Evolutionary conservation across 2,329 filamentous ascomycete genomes (phyloP), one percentile per base, ranked within the genome.

Genomic region (Aureobasidium melanogenum): DNA sequence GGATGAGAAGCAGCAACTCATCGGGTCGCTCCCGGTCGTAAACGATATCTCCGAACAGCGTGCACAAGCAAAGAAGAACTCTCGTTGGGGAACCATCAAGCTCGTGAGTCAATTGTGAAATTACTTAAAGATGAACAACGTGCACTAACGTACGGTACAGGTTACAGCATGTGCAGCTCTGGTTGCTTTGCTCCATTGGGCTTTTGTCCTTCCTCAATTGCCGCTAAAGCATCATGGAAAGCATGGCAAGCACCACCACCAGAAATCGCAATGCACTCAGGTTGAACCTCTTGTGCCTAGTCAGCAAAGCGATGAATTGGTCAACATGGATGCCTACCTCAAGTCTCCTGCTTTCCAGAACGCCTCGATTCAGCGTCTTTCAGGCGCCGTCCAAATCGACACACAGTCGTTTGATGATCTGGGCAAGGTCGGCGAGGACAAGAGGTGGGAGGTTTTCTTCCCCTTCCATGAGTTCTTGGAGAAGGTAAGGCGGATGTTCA

Each of bases 381-480:
- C 82, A 22, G 78, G 77, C 7, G 77, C 85, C 5, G 82, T 85
- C 14, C 75, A 78, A 61, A 77, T 85, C 44, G 78, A 80, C 0
- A 80, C 81, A 0, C 72, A 84, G 44, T 82, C 77, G 47, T 84
- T 79, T 64, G 82, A 85, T 62, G 80, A 84, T 62, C 76, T 82
- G 52, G 81, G 82, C 4, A 70, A 74, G 2, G 76, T 84, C 24
- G 79, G 79, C n/a, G 70, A 79, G 41, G 82, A 85, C 66, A 69
- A 76, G 58, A 75, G 82, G 57, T 85, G 82, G 82, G 72, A 79
- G 36, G 75, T 80, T 0, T 83, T 83, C 65, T 77, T 79, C 50
- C 71, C 78, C 8, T 73, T 84, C 77, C 67, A 81, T 55, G 66
- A 76, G 2, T 78, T 79, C 34, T 70, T 85, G 5, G 70, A 73